phyloP scores from a whole-genome alignment of 306 rosid species.

The Arachis stenosperma region DNA sequence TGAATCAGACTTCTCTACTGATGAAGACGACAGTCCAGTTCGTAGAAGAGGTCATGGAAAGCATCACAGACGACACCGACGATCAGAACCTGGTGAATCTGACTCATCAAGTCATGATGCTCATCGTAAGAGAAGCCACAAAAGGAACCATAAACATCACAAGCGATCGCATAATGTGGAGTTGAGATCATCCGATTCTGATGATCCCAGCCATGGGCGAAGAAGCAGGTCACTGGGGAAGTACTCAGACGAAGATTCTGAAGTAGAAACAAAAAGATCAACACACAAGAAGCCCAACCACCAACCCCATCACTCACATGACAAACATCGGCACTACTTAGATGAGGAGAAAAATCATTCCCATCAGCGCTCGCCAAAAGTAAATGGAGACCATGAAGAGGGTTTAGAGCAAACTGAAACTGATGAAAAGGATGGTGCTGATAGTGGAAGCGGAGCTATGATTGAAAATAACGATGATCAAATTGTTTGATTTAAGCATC shows the following conservation, averaged over 20 bases:
- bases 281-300: constrained; percentile 47
- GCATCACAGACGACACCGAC: constrained; percentile 55
- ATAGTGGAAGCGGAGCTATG: constrained; percentile 22
- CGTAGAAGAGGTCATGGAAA: constrained; percentile 52
- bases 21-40: constrained; percentile 43
- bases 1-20: constrained; percentile 46
- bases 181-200: constrained; percentile 55
- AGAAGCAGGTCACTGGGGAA: constrained; percentile 56
- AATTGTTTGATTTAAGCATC: constrained; percentile 32
- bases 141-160: constrained; percentile 55
- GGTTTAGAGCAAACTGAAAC: constrained; percentile 27
- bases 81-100: constrained; percentile 44
- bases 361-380: constrained; percentile 28
- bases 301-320: constrained; percentile 39
- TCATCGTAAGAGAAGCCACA: constrained; percentile 45
- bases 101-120: constrained; percentile 45
- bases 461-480: constrained; percentile 31
- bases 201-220: constrained; percentile 27
- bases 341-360: constrained; percentile 48
- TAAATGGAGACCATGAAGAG: constrained; percentile 37
- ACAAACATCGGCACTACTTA: constrained; percentile 37
- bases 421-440: constrained; percentile 22
- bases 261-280: constrained; percentile 45
- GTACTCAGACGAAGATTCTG: constrained; percentile 59
- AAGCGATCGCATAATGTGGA: constrained; percentile 52